These are phyloP conservation scores for Xanthoparmelia taractica DNA, from an alignment of 495 filamentous ascomycete species.

Conservation along the genomic window DNA sequence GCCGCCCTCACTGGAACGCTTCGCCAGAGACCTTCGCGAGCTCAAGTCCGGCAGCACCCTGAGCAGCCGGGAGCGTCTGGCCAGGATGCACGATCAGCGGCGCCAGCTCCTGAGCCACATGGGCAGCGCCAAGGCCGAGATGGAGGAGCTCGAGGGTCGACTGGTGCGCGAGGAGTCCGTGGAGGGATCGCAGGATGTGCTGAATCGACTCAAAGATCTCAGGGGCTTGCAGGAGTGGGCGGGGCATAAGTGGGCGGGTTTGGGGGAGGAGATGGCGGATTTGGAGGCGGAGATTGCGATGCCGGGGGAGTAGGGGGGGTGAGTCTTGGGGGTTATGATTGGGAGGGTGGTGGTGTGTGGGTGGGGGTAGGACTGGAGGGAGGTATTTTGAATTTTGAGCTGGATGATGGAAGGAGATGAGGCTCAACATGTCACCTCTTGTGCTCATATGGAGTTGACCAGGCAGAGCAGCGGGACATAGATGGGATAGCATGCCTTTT, in stretches of 20 bases:
- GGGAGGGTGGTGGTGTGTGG: background rate
- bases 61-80: background rate
- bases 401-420: no score
- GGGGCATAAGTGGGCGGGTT: background rate
- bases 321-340: background rate
- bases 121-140: background rate
- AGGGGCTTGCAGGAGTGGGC: background rate
- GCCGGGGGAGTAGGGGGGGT: background rate
- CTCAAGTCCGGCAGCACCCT: background rate
- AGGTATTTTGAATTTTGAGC: no score
- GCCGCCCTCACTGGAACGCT: background rate
- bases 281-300: background rate
- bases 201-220: background rate
- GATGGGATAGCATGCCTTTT: no score
- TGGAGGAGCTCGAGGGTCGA: background rate
- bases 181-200: background rate
- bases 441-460: no score
- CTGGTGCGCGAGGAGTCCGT: background rate
- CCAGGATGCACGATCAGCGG: background rate
- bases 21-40: background rate
- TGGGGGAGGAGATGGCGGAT: background rate
- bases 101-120: conserved; percentile 3
- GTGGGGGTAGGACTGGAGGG: background rate
- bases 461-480: no score
- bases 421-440: no score